A percentile compares a stretch with the other conserved stretches of the same genome.
Conservation (phyloP, 305 asterid species). For the Lippia alba region DNA sequence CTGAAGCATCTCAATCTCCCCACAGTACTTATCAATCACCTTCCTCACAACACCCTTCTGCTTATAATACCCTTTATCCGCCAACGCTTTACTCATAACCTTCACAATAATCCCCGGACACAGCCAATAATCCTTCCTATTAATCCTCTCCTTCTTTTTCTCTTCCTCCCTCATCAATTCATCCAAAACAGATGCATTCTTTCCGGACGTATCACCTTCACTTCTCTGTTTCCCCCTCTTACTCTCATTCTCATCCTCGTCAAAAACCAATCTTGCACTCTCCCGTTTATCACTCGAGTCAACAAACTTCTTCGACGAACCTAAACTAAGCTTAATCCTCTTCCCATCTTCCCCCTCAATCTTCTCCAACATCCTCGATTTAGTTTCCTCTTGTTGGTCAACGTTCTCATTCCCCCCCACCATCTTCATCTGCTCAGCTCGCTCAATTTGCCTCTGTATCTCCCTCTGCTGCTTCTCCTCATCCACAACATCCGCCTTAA, state of each 20-base stretch:
- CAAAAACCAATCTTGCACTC: constrained; percentile 56
- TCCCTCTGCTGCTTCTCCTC: constrained; percentile 90
- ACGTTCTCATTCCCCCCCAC: constrained; percentile 35
- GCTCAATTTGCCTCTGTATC: constrained; percentile 83
- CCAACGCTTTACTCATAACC: constrained; percentile 85
- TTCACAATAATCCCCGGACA: constrained; percentile 77
- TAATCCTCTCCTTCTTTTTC: constrained; percentile 73
- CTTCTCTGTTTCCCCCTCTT: constrained; percentile 49
- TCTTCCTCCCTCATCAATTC: constrained; percentile 87
- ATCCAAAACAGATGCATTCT: constrained; percentile 66
- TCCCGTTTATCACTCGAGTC: constrained; percentile 50
- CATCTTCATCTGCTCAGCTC: constrained; percentile 68
- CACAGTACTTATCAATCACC: constrained; percentile 78
- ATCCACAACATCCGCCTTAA: constrained; percentile 71
- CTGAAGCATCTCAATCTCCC: constrained; percentile 92
- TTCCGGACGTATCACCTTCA: constrained; percentile 41
- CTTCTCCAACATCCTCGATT: constrained; percentile 54
- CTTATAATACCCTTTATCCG: constrained; percentile 81
- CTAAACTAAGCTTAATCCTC: constrained; percentile 69
- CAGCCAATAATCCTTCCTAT: constrained; percentile 92
- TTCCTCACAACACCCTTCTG: constrained; percentile 79
- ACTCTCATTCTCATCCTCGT: constrained; percentile 55
- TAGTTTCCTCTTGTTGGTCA: constrained; percentile 38
- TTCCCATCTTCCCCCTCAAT: constrained; percentile 60
- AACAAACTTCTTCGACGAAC: constrained; percentile 45